Evolutionary conservation across 768 basidiomycete genomes (phyloP).

Genomic region (Dentipellis sp.): DNA sequence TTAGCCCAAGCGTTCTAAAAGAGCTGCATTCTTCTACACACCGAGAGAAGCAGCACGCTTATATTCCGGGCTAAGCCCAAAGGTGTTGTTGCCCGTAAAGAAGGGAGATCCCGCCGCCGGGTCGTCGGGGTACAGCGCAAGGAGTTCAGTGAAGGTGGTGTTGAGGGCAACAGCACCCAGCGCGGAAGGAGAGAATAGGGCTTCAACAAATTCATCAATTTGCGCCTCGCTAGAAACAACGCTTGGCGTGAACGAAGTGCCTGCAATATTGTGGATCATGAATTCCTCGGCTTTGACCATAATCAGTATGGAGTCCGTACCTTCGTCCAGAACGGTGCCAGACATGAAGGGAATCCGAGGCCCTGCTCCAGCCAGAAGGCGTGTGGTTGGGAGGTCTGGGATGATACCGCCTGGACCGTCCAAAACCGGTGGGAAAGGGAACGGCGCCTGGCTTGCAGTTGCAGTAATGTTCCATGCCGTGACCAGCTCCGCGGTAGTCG

Average conservation of each 20-base stretch:
- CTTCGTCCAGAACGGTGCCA: constrained; percentile 37
- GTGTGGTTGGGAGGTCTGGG: constrained; percentile 29
- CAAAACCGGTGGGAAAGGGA: constrained; percentile 30
- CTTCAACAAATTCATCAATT: constrained; percentile 1
- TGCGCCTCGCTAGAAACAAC: constrained; percentile 2
- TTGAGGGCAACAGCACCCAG: constrained; percentile 6
- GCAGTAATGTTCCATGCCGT: constrained; percentile 9
- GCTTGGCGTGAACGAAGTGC: constrained; percentile 26
- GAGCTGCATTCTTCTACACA: too few relatives aligned
- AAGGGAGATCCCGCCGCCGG: constrained; percentile 37
- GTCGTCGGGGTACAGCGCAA: constrained; percentile 32
- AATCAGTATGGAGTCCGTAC: constrained; percentile 15
- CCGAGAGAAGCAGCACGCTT: constrained; percentile 29
- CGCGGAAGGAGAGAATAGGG: constrained; percentile 11
- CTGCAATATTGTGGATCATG: constrained; percentile 13
- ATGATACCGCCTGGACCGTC: constrained; percentile 33
- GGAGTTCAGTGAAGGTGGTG: constrained; percentile 18
- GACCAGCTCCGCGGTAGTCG: constrained; percentile 11
- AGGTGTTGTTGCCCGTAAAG: constrained; percentile 35
- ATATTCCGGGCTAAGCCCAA: constrained; percentile 29
- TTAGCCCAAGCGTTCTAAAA: too few relatives aligned
- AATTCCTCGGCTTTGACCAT: background rate
- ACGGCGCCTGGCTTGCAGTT: constrained; percentile 18
- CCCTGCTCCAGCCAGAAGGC: constrained; percentile 24
- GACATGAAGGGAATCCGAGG: constrained; percentile 34